Percentiles rank a stretch among this genome's conserved stretches.
phyloP scores from a whole-genome alignment of 805 yeast species.

The Maudiozyma barnettii region DNA sequence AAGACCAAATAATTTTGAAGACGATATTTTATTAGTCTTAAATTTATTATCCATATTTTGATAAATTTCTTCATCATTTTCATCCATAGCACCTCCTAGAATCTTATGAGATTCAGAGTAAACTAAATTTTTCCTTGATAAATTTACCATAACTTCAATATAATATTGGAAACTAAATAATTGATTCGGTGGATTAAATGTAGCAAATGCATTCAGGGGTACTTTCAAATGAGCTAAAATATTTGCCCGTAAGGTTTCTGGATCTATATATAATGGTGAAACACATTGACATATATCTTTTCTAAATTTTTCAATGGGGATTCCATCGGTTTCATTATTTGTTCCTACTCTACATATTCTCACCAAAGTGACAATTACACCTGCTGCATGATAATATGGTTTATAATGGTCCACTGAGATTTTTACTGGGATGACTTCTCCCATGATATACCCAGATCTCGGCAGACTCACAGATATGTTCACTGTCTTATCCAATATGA shows the following conservation, averaged over 20 bases:
- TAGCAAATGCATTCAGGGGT: conserved; percentile 81
- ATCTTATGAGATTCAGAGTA: conserved; percentile 26
- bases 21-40: neutral
- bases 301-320: conserved; percentile 47
- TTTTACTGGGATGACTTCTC: conserved; percentile 70
- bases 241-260: conserved; percentile 45
- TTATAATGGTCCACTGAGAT: conserved; percentile 60
- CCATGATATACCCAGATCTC: conserved; percentile 63
- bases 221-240: conserved; percentile 56
- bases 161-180: conserved; percentile 76
- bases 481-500: conserved; percentile 23
- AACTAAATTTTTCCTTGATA: conserved; percentile 49
- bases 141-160: conserved; percentile 72
- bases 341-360: conserved; percentile 62
- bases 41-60: neutral
- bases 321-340: conserved; percentile 39
- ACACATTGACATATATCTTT: conserved; percentile 75
- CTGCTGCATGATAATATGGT: conserved; percentile 57
- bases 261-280: conserved; percentile 61
- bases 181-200: conserved; percentile 50
- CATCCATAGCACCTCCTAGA: conserved; percentile 20
- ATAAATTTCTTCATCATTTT: conserved; percentile 7
- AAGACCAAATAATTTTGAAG: conserved; percentile 1
- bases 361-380: conserved; percentile 69
- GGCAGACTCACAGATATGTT: conserved; percentile 40